A percentile compares a stretch with the other conserved stretches of the same genome.
Conservation (phyloP, 805 yeast genomes). For the Schwanniomyces occidentalis region DNA sequence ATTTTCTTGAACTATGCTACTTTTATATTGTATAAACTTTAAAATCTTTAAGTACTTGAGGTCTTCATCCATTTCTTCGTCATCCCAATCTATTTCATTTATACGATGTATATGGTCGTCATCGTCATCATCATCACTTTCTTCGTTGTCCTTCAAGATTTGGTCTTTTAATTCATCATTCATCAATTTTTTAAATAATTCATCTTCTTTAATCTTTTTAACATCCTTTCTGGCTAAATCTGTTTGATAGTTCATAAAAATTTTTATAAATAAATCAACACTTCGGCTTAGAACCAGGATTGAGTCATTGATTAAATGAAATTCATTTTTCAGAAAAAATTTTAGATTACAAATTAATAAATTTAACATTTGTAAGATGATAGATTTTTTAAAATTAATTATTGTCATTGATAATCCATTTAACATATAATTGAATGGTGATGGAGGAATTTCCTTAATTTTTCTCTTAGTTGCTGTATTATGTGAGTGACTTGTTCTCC, state of each 20-base stretch:
- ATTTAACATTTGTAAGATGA: constrained; percentile 44
- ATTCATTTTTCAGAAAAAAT: constrained; percentile 28
- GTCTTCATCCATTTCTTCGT: constrained; percentile 48
- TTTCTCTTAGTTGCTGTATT: constrained; percentile 12
- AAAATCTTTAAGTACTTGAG: constrained; percentile 43
- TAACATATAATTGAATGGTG: constrained; percentile 42
- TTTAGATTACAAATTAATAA: constrained; percentile 41
- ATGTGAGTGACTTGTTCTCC: constrained; percentile 17
- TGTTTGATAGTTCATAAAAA: constrained; percentile 40
- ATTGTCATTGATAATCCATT: constrained; percentile 45
- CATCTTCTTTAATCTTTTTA: constrained; percentile 31
- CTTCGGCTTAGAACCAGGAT: constrained; percentile 21
- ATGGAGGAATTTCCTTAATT: constrained; percentile 31
- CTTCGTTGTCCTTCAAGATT: constrained; percentile 33
- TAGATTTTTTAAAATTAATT: constrained; percentile 43
- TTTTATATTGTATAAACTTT: constrained; percentile 43
- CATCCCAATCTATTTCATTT: constrained; percentile 47
- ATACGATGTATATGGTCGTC: constrained; percentile 17
- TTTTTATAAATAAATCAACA: constrained; percentile 34
- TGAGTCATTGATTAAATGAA: constrained; percentile 15
- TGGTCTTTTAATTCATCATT: constrained; percentile 42
- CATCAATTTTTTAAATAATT: constrained; percentile 35
- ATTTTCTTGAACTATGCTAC: constrained; percentile 12
- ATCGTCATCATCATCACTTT: constrained; percentile 28
- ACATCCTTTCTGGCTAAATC: constrained; percentile 17